phyloP scores from a whole-genome alignment of 768 basidiomycete genomes.

The Lactifluus echinatus region DNA sequence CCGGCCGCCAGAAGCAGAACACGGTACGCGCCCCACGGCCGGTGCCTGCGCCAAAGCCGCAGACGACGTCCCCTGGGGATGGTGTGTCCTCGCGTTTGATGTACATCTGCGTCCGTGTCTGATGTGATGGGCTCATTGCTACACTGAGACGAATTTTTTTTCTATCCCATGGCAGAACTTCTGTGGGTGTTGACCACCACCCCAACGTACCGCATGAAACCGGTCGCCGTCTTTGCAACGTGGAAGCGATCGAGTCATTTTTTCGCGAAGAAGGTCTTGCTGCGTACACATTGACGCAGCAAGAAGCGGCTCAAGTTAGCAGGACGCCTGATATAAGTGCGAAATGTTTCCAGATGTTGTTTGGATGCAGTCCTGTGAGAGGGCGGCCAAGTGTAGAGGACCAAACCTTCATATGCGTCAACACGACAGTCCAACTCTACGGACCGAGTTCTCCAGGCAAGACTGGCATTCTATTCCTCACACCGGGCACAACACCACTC shows the following conservation, averaged over 20 bases:
- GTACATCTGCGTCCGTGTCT: neutral
- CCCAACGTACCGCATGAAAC: neutral
- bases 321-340: neutral
- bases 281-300: neutral
- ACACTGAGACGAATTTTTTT: neutral
- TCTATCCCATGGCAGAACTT: neutral
- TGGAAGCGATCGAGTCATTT: neutral
- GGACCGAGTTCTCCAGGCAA: neutral
- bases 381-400: neutral
- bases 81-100: neutral
- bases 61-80: no score
- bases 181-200: no score
- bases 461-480: neutral
- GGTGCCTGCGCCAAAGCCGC: neutral
- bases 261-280: neutral
- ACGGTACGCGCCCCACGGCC: neutral
- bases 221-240: neutral
- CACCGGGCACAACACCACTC: neutral
- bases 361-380: fast-evolving
- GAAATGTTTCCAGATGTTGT: neutral
- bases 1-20: neutral
- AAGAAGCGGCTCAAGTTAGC: neutral
- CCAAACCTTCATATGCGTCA: neutral
- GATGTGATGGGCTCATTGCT: neutral
- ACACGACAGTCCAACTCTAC: neutral